Evolutionary conservation across 495 filamentous ascomycete genomes (phyloP).

Genomic region (Cudoniella acicularis): DNA sequence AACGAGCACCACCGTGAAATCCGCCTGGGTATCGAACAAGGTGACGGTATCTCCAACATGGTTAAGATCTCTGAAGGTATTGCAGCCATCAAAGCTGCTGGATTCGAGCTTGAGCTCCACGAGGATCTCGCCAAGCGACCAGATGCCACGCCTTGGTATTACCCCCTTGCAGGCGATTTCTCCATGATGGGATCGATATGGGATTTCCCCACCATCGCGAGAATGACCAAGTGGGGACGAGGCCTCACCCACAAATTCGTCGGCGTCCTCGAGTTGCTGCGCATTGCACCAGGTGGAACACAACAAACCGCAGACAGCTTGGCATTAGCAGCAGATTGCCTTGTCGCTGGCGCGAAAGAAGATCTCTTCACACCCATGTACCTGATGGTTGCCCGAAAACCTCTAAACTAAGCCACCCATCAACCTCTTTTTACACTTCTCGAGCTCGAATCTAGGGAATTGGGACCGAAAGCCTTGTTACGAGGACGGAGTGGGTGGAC

Average conservation of each 20-base stretch:
- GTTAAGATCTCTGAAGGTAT: conserved; percentile 81
- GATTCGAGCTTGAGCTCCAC: conserved; percentile 78
- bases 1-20: conserved; percentile 85
- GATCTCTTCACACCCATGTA: conserved; percentile 99
- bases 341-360: conserved; percentile 86
- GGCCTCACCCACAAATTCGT: conserved; percentile 73
- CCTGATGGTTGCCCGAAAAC: conserved; percentile 94
- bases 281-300: conserved; percentile 74
- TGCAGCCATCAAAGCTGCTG: conserved; percentile 80
- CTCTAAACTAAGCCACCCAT: conserved; percentile 25
- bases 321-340: conserved; percentile 73
- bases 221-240: conserved; percentile 86
- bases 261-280: conserved; percentile 68
- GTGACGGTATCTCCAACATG: conserved; percentile 98
- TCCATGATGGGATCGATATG: conserved; percentile 73
- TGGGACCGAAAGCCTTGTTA: too few relatives aligned
- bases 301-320: conserved; percentile 95
- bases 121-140: conserved; percentile 82
- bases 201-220: conserved; percentile 79
- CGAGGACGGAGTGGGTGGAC: background rate
- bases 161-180: conserved; percentile 74
- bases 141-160: conserved; percentile 88
- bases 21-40: conserved; percentile 91
- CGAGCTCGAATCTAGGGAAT: background rate
- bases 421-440: background rate